Conservation (phyloP, 225 moss, liverwort and hornwort species). For the Bryoerythrophyllum caledonicum region DNA sequence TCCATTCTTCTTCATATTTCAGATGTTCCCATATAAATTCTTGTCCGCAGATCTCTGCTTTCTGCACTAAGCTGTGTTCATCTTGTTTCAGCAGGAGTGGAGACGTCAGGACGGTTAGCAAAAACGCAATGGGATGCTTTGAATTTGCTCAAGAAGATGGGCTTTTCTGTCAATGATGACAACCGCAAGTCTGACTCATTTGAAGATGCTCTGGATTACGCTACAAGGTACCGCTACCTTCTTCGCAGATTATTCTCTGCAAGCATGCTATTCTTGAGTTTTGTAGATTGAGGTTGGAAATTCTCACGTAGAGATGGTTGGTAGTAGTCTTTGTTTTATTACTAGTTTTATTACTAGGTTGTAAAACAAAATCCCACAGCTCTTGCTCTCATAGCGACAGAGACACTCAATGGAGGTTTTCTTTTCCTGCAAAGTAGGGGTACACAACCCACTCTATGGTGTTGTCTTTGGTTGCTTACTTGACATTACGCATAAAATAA, state of each 20-base stretch:
- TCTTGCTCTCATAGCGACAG: not conserved
- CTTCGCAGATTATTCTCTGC: constrained; percentile 11
- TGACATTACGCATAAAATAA: not conserved
- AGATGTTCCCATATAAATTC: not conserved
- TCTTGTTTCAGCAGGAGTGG: constrained; percentile 33
- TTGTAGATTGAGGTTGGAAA: not conserved
- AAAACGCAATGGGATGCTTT: constrained; percentile 73
- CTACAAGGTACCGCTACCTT: constrained; percentile 51
- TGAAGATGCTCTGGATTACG: constrained; percentile 70
- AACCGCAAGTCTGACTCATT: constrained; percentile 65
- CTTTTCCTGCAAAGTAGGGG: not conserved
- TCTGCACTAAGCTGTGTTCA: constrained; percentile 13
- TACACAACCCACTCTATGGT: constrained; percentile 4
- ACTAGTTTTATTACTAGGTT: too few relatives aligned
- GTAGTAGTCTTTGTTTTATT: constrained; percentile 17
- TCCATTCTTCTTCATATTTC: constrained; percentile 8
- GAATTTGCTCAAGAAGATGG: constrained; percentile 54
- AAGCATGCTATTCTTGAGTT: constrained; percentile 14
- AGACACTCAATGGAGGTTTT: constrained; percentile 3
- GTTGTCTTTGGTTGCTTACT: constrained; percentile 11
- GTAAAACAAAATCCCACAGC: not conserved
- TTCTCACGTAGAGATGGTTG: constrained; percentile 3
- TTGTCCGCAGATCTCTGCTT: constrained; percentile 3
- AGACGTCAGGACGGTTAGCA: constrained; percentile 36
- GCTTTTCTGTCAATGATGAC: constrained; percentile 73